Evolutionary conservation across 768 basidiomycete genomes (phyloP).

Genomic region (Phylloporus arenicola): DNA sequence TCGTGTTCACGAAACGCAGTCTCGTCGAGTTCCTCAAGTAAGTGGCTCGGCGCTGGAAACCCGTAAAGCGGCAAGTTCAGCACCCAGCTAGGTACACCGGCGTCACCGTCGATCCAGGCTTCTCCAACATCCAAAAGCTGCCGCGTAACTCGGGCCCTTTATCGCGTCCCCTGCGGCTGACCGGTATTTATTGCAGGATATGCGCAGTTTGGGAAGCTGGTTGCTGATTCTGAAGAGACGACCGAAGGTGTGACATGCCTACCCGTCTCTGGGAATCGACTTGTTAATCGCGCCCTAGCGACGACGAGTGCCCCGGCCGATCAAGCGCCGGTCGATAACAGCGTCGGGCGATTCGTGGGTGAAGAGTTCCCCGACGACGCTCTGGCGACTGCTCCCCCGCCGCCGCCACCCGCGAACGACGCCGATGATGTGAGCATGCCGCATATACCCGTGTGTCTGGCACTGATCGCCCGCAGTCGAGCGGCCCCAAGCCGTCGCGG

Average conservation of each 20-base stretch:
- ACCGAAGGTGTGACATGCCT: constrained; percentile 9
- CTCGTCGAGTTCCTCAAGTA: constrained; percentile 77
- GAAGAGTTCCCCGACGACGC: constrained; percentile 53
- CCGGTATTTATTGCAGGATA: constrained; percentile 43
- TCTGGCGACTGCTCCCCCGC: constrained; percentile 50
- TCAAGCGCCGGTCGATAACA: constrained; percentile 1
- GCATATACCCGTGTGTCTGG: not conserved
- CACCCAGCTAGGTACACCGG: constrained; percentile 55
- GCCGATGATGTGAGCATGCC: not conserved
- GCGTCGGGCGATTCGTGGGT: constrained; percentile 10
- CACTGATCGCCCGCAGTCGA: constrained; percentile 1
- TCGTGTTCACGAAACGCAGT: constrained; percentile 75
- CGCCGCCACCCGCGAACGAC: constrained; percentile 1
- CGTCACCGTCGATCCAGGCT: constrained; percentile 72
- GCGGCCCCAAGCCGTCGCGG: constrained; percentile 46
- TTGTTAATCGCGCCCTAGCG: not conserved
- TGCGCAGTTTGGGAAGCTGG: constrained; percentile 60
- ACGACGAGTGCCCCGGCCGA: constrained; percentile 5
- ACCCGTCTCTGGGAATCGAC: constrained; percentile 1
- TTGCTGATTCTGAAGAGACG: constrained; percentile 23
- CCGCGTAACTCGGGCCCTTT: constrained; percentile 45
- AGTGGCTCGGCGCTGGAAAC: constrained; percentile 14
- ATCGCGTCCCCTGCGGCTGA: not conserved
- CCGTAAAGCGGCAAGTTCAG: constrained; percentile 20
- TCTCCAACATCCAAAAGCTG: constrained; percentile 66